A percentile compares a stretch with the other conserved stretches of the same genome.
phyloP scores from a whole-genome alignment of 768 basidiomycete species.

The Tulasnella sp. region DNA sequence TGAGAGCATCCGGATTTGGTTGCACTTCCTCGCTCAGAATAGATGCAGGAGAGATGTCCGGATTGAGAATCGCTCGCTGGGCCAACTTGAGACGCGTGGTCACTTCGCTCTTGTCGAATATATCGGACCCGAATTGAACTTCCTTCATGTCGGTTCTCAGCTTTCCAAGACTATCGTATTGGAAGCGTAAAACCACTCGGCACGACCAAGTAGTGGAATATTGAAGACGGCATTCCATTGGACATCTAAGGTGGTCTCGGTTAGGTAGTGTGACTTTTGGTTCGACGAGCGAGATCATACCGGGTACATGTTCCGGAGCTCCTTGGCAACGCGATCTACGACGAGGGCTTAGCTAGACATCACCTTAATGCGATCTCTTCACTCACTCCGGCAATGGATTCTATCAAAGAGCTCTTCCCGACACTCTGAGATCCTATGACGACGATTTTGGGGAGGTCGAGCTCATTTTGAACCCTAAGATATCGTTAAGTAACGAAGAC shows the following conservation, averaged over 20 bases:
- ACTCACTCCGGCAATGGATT: too few species aligned
- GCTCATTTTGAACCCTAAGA: too few species aligned
- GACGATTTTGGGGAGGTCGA: too few species aligned
- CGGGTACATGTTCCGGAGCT: too few species aligned
- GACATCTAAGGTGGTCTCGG: conserved; percentile 26
- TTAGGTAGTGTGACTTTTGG: too few species aligned
- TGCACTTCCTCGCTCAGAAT: background rate
- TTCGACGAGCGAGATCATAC: too few species aligned
- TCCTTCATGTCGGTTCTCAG: conserved; percentile 12
- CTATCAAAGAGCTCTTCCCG: too few species aligned
- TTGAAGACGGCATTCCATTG: conserved; percentile 28
- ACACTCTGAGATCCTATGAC: too few species aligned
- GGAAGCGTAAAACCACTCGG: conserved; percentile 24
- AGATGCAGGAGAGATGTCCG: background rate
- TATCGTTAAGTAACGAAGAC: too few species aligned
- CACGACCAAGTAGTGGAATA: conserved; percentile 24
- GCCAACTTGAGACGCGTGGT: conserved; percentile 16
- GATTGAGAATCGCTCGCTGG: conserved; percentile 18
- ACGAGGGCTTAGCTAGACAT: too few species aligned
- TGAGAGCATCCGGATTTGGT: background rate
- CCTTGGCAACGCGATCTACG: too few species aligned
- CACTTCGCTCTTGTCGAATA: conserved; percentile 12
- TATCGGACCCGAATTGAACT: conserved; percentile 9
- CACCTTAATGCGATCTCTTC: too few species aligned
- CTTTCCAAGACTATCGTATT: conserved; percentile 19